Conservation (phyloP, 768 basidiomycete genomes). For the Amanita rubescens region DNA sequence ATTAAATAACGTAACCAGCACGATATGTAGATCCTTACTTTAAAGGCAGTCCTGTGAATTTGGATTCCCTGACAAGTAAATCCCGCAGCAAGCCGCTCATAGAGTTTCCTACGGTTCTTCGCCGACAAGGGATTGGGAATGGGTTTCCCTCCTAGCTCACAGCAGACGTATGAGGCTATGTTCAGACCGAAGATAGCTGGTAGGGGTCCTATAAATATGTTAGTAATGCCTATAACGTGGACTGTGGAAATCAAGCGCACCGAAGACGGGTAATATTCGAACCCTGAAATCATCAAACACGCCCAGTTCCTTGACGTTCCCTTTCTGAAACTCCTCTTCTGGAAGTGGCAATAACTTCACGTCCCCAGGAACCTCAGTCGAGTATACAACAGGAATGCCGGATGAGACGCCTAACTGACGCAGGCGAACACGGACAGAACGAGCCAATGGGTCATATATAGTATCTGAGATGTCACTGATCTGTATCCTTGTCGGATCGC, state of each 20-base stretch:
- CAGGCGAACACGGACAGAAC: slow-evolving; percentile 76
- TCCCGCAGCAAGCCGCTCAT: slow-evolving; percentile 74
- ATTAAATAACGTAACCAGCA: background rate
- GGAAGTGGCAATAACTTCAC: slow-evolving; percentile 85
- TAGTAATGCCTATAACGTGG: background rate
- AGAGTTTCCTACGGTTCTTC: slow-evolving; percentile 79
- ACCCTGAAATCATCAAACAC: slow-evolving; percentile 92
- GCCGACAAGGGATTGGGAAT: slow-evolving; percentile 79
- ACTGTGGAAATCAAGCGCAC: slow-evolving; percentile 29
- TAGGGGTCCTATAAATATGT: slow-evolving; percentile 48
- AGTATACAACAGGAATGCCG: slow-evolving; percentile 87
- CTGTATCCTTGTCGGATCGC: slow-evolving; percentile 91
- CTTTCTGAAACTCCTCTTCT: slow-evolving; percentile 89
- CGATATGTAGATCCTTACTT: slow-evolving; percentile 36
- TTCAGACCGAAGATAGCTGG: slow-evolving; percentile 90
- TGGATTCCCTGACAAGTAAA: slow-evolving; percentile 66
- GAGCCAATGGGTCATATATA: slow-evolving; percentile 90
- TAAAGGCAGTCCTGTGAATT: slow-evolving; percentile 50
- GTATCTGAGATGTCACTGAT: slow-evolving; percentile 92
- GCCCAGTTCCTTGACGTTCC: slow-evolving; percentile 80
- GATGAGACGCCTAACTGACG: slow-evolving; percentile 53
- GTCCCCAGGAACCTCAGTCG: slow-evolving; percentile 87
- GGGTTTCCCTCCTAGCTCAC: slow-evolving; percentile 78
- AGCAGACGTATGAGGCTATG: slow-evolving; percentile 82
- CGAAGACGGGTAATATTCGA: slow-evolving; percentile 87